phyloP scores from a whole-genome alignment of 805 yeast genomes.

The Teunomyces cretensis region DNA sequence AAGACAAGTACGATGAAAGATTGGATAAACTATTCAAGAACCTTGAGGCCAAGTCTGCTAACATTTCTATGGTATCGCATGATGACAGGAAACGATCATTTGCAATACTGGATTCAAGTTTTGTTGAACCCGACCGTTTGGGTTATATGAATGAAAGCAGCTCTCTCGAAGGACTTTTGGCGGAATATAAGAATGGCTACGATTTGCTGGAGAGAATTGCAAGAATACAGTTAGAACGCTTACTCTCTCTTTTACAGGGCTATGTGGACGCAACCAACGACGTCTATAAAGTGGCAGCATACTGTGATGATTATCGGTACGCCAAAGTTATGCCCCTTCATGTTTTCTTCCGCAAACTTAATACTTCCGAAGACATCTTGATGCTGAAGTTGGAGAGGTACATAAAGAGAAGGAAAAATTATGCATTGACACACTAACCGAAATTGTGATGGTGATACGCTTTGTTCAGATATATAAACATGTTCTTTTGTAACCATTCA shows the following conservation, averaged over 20 bases:
- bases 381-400: background rate
- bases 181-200: background rate
- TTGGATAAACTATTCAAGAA: background rate
- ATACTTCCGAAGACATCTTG: background rate
- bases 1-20: background rate
- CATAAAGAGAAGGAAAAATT: background rate
- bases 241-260: background rate
- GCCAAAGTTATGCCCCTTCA: constrained; percentile 1
- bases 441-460: too few species aligned
- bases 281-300: background rate
- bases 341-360: background rate
- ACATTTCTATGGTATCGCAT: background rate
- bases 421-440: background rate
- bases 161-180: constrained; percentile 1
- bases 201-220: background rate
- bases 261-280: background rate
- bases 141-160: background rate
- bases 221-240: background rate
- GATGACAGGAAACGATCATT: background rate
- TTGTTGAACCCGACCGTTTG: constrained; percentile 1
- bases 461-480: too few species aligned
- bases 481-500: too few species aligned
- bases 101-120: background rate
- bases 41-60: background rate
- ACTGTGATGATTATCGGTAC: constrained; percentile 1